Base-by-base conservation (phyloP, 768 basidiomycete genomes). In the Lentinula sp. region DNA sequence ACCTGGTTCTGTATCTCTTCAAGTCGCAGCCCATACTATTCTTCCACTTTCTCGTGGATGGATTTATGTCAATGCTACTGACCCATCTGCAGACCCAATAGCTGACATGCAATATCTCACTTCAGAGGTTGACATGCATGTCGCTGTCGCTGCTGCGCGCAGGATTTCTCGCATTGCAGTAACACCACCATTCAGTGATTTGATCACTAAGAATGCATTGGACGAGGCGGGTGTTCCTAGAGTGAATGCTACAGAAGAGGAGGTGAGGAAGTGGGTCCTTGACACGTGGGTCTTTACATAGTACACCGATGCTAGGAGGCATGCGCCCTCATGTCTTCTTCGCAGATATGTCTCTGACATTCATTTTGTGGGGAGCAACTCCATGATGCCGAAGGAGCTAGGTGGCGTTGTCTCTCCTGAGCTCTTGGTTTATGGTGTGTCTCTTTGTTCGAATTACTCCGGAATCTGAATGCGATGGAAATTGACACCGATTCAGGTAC, bases 331-430 rank as follows among this genome's bases (percentile, higher is more conserved):
- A 39, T 39, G 37, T 39, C 13, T 13, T 13, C 37, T 39, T 13
- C 53, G 42, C 15, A 62, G 62, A 3, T 65, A 65, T 15, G 59
- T 50, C 18, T 60, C 64, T 7, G 62, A 62, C 16, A 51, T 61
- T 57, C 64, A 65, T 49, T 61, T 63, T 39, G 39, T 61, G 0
- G 64, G 60, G 16, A 61, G 62, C 57, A 63, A 65, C 54, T 65
- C 64, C 0, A 63, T 65, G 64, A 63, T 65, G 64, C 62, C 64
- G 4, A 48, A 61, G 23, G 62, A 42, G 32, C 9, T 65, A 18
- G 64, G 64, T 11, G 62, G 64, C 5, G 64, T 63, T 3, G 64
- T 65, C n/a, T 65, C 62, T 46, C 64, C 62, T 13, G 54, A 55
- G 37, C 35, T 64, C 0, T 37, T 61, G 5, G 60, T 65, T 0